Percentiles rank a stretch among this genome's conserved stretches.
Evolutionary conservation across 495 filamentous ascomycete species (phyloP).

Genomic region (Neurospora cerealis): DNA sequence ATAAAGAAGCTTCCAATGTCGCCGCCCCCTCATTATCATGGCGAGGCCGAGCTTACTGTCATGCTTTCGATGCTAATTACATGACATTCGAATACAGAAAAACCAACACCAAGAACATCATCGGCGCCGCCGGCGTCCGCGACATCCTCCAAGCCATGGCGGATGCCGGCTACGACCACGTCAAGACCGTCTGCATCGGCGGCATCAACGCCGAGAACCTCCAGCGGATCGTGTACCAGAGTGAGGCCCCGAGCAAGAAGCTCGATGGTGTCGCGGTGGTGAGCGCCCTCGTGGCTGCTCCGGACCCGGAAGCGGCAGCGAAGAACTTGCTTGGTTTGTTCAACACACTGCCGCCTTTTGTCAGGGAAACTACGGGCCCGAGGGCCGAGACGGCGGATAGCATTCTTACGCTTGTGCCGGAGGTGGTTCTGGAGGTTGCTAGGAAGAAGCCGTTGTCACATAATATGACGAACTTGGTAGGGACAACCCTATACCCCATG

Average conservation of each 20-base stretch:
- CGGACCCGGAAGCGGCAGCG: constrained; percentile 52
- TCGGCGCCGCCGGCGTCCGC: constrained; percentile 70
- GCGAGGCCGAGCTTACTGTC: not conserved
- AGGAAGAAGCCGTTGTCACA: constrained; percentile 66
- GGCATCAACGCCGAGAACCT: constrained; percentile 76
- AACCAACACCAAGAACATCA: constrained; percentile 68
- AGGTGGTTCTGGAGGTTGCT: constrained; percentile 49
- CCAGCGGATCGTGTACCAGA: constrained; percentile 62
- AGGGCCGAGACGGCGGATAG: constrained; percentile 36
- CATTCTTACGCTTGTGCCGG: constrained; percentile 43
- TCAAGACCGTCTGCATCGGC: constrained; percentile 70
- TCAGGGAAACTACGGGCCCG: constrained; percentile 47
- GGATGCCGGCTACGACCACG: constrained; percentile 13
- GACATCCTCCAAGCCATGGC: constrained; percentile 54
- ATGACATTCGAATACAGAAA: constrained; percentile 33
- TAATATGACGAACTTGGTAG: constrained; percentile 83
- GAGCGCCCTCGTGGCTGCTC: constrained; percentile 73
- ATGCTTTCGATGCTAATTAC: not conserved
- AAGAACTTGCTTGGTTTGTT: constrained; percentile 41
- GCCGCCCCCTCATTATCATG: not conserved
- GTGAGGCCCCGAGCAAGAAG: constrained; percentile 33
- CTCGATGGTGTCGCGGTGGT: constrained; percentile 82
- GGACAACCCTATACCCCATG: not conserved
- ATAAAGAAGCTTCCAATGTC: not conserved
- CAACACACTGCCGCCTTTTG: constrained; percentile 37